phyloP scores from a whole-genome alignment of 768 basidiomycete species.

The Hypholoma sublateritium region DNA sequence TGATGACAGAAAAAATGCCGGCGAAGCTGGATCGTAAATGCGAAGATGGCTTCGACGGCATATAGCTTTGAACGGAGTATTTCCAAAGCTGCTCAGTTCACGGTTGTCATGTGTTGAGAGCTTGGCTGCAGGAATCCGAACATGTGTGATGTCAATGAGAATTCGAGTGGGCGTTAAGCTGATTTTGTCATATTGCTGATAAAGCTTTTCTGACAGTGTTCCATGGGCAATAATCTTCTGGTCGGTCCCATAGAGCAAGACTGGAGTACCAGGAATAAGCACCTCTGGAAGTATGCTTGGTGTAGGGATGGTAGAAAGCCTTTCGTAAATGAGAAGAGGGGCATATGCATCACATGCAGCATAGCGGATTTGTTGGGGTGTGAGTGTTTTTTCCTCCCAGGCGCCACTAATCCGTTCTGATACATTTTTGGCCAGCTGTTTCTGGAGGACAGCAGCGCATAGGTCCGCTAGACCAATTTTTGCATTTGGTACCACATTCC shows the following conservation, averaged over 20 bases:
- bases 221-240: slow-evolving; percentile 11
- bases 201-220: background rate
- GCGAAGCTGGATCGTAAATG: background rate
- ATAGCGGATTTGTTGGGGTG: slow-evolving; percentile 13
- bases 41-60: slow-evolving; percentile 8
- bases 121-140: slow-evolving; percentile 19
- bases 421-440: slow-evolving; percentile 17
- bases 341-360: slow-evolving; percentile 21
- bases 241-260: slow-evolving; percentile 15
- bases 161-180: slow-evolving; percentile 8
- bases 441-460: slow-evolving; percentile 22
- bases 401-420: slow-evolving; percentile 12
- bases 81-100: slow-evolving; percentile 14
- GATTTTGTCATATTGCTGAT: background rate
- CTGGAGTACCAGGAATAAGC: slow-evolving; percentile 1
- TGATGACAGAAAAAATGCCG: background rate
- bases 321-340: slow-evolving; percentile 16
- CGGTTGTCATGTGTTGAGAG: slow-evolving; percentile 15
- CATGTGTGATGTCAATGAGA: slow-evolving; percentile 10
- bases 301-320: slow-evolving; percentile 18
- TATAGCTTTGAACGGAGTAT: slow-evolving; percentile 14
- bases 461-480: slow-evolving; percentile 28
- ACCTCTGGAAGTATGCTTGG: slow-evolving; percentile 12
- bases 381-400: slow-evolving; percentile 16
- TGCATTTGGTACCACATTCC: slow-evolving; percentile 8